These are phyloP conservation scores for Sanghuangporus sanghuang DNA, from an alignment of 1,284 basidiomycete genomes.

Conservation along the genomic window DNA sequence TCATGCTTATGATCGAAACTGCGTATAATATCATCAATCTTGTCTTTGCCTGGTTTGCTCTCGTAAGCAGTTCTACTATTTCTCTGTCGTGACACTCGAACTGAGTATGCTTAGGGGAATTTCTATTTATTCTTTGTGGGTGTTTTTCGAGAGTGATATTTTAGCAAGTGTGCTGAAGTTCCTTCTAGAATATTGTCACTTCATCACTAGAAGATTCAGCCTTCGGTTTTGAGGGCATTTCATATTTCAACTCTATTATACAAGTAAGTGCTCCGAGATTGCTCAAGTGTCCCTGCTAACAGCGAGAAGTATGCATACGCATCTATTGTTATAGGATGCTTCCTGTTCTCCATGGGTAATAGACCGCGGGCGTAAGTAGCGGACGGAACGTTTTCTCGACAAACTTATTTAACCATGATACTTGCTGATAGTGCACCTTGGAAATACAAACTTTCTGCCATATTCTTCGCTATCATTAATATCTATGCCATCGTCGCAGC, in stretches of 20 bases:
- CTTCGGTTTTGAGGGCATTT: slow-evolving; percentile 67
- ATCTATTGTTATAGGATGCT: slow-evolving; percentile 81
- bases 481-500: slow-evolving; percentile 78
- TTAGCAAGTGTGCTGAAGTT: slow-evolving; percentile 4
- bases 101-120: slow-evolving; percentile 56
- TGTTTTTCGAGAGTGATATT: slow-evolving; percentile 16
- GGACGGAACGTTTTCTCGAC: neutral
- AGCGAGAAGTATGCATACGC: slow-evolving; percentile 73
- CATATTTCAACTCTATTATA: slow-evolving; percentile 73
- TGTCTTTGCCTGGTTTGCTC: slow-evolving; percentile 89
- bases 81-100: neutral
- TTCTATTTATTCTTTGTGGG: slow-evolving; percentile 95
- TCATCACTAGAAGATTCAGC: slow-evolving; percentile 77
- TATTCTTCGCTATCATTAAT: slow-evolving; percentile 76
- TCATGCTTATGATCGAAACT: slow-evolving; percentile 73
- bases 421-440: slow-evolving; percentile 53
- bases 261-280: slow-evolving; percentile 44
- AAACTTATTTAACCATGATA: neutral
- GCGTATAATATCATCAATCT: slow-evolving; percentile 88
- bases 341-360: slow-evolving; percentile 97
- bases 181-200: slow-evolving; percentile 72
- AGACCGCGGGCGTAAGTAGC: slow-evolving; percentile 75
- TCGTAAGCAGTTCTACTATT: slow-evolving; percentile 46
- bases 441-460: slow-evolving; percentile 83
- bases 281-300: slow-evolving; percentile 8